Evolutionary conservation across 345 rosid genomes (phyloP).

Genomic region (Salix viminalis): DNA sequence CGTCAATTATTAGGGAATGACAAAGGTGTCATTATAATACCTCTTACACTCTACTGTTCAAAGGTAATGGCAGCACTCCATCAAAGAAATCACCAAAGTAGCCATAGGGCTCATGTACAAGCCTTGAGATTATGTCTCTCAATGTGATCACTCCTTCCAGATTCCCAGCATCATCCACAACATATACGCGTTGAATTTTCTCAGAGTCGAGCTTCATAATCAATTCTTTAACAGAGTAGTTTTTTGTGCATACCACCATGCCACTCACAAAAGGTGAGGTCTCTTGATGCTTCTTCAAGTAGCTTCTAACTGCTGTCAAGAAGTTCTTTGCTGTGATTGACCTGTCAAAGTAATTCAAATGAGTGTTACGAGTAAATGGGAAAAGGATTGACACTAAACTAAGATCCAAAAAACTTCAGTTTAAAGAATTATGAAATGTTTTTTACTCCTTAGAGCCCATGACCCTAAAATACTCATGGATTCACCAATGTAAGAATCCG

Average conservation of each 20-base stretch:
- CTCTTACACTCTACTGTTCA: conserved; percentile 61
- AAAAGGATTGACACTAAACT: not conserved
- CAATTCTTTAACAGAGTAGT: conserved; percentile 62
- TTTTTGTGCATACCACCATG: conserved; percentile 67
- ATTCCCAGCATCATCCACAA: conserved; percentile 73
- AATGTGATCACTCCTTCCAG: conserved; percentile 90
- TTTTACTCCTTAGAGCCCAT: not conserved
- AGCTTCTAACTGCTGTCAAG: conserved; percentile 54
- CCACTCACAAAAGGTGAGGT: conserved; percentile 49
- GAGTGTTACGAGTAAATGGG: not conserved
- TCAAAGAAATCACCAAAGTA: conserved; percentile 98
- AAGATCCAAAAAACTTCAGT: not conserved
- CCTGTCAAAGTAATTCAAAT: conserved; percentile 29
- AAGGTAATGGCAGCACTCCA: conserved; percentile 74
- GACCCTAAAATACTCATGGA: not conserved
- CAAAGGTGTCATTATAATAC: not conserved
- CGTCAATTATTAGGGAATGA: conserved; percentile 7
- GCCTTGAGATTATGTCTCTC: conserved; percentile 82
- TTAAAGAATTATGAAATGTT: not conserved
- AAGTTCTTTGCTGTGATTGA: conserved; percentile 86
- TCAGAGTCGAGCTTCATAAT: conserved; percentile 60
- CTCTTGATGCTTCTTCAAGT: conserved; percentile 54
- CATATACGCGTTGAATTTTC: conserved; percentile 75
- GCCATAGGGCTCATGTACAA: conserved; percentile 91
- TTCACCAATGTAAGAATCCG: not conserved